Evolutionary conservation across 441 rosid species (phyloP), one percentile per base, ranked within the genome.

Genomic region (Kokia cookei): DNA sequence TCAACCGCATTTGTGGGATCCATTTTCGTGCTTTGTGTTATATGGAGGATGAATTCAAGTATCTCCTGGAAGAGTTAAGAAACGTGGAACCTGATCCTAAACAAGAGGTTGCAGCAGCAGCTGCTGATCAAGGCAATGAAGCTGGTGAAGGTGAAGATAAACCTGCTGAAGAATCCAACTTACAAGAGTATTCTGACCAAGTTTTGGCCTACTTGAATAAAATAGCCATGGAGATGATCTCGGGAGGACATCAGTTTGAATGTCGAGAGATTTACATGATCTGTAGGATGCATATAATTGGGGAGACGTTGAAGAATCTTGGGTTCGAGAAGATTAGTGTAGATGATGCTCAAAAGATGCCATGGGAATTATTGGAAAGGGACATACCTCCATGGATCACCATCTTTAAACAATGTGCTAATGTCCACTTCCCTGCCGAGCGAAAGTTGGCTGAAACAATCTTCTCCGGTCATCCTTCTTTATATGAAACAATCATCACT

Each of bases 331-430:
- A 83, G 72, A 75, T 83, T 48, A 87, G 97, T 82, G 86, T 91
- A 4, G 98, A 94, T n/a, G 98, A 94, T 26, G 91, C 89, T 55
- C 99, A 85, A 53, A 95, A 83, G 76, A 88, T 85, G 97, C 82
- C 68, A 5, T 91, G 97, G 98, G 98, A 93, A 17, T 68, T 83
- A 0, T 53, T 95, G n/a, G 98, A 93, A 77, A 79, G 90, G 57
- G 96, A 89, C 74, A 95, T 93, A 50, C 84, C 90, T 7, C 77
- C 81, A 11, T 93, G 97, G 96, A 88, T 75, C 77, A 79, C 77
- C 45, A 78, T 89, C 66, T 87, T 90, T 75, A 85, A 80, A 72
- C 86, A 88, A 61, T 95, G 91, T 57, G 79, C 88, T 10, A 78
- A 61, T 4, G 77, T 77, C 3, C 86, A 85, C 78, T 93, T 95